phyloP scores from a whole-genome alignment of 768 basidiomycete species.

The Macrocybe gigantea region DNA sequence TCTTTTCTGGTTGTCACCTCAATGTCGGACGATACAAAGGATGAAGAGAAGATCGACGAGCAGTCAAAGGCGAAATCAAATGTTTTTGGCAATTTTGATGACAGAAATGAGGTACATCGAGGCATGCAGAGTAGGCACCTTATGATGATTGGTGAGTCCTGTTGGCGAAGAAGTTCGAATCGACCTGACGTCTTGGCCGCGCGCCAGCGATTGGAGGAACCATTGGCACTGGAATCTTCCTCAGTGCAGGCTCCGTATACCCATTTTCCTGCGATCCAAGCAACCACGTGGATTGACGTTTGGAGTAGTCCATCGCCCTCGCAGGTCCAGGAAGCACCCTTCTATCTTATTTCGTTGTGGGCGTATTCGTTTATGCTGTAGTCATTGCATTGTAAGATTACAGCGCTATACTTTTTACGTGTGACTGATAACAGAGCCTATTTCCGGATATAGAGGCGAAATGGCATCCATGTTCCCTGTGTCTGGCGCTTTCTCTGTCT shows the following conservation, averaged over 20 bases:
- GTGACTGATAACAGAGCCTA: not conserved
- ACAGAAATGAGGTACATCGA: not conserved
- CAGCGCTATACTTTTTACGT: not conserved
- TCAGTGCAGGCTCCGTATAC: slow-evolving; percentile 50
- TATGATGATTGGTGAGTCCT: slow-evolving; percentile 24
- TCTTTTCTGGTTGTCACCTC: too few relatives aligned
- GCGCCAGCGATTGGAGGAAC: slow-evolving; percentile 48
- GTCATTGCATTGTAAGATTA: slow-evolving; percentile 47
- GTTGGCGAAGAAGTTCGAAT: not conserved
- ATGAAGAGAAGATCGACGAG: too few relatives aligned
- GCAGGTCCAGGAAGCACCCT: slow-evolving; percentile 62
- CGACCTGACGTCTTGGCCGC: not conserved
- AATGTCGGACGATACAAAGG: too few relatives aligned
- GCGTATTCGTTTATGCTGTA: slow-evolving; percentile 53
- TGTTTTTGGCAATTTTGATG: too few relatives aligned
- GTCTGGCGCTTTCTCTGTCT: slow-evolving; percentile 54
- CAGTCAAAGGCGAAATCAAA: too few relatives aligned
- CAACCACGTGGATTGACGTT: not conserved
- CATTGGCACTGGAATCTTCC: slow-evolving; percentile 56
- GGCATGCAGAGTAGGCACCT: slow-evolving; percentile 24
- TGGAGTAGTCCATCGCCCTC: slow-evolving; percentile 39
- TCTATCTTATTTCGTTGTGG: slow-evolving; percentile 54
- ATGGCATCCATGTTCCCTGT: slow-evolving; percentile 64
- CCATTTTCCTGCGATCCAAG: not conserved
- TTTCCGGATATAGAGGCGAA: slow-evolving; percentile 38